Evolutionary conservation across 176 grass and related monocot species (phyloP).

Genomic region (Poa pratensis): DNA sequence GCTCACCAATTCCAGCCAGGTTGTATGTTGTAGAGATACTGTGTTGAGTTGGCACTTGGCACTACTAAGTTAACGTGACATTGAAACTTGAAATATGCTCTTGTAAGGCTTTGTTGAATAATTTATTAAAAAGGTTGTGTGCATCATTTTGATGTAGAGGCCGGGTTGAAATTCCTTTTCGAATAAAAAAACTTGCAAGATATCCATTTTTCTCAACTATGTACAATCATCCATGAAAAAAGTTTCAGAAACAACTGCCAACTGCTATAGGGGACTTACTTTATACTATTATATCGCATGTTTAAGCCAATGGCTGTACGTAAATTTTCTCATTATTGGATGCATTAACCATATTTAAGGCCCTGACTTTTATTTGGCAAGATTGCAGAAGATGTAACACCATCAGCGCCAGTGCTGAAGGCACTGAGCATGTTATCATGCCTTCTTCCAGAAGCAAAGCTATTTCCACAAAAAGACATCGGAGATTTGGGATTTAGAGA

Average conservation of each 20-base stretch:
- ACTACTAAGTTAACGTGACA: neutral
- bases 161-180: no score
- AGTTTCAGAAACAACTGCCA: neutral
- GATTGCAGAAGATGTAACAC: conserved; percentile 99
- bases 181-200: neutral
- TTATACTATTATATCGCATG: neutral
- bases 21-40: no score
- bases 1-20: no score
- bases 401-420: conserved; percentile 75
- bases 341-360: conserved; percentile 33
- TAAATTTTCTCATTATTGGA: conserved; percentile 3
- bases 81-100: conserved; percentile 5
- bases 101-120: no score
- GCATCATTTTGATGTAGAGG: no score
- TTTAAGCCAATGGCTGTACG: neutral
- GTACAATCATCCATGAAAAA: conserved; percentile 1
- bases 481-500: conserved; percentile 96
- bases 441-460: conserved; percentile 89
- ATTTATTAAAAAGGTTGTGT: no score
- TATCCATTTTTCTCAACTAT: conserved; percentile 10
- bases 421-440: conserved; percentile 79
- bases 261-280: neutral
- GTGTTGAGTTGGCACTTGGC: conserved; percentile 5
- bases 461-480: conserved; percentile 93
- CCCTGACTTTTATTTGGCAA: conserved; percentile 64